Conservation (phyloP, 148 eudicot genomes). For the Fallopia convolvulus region DNA sequence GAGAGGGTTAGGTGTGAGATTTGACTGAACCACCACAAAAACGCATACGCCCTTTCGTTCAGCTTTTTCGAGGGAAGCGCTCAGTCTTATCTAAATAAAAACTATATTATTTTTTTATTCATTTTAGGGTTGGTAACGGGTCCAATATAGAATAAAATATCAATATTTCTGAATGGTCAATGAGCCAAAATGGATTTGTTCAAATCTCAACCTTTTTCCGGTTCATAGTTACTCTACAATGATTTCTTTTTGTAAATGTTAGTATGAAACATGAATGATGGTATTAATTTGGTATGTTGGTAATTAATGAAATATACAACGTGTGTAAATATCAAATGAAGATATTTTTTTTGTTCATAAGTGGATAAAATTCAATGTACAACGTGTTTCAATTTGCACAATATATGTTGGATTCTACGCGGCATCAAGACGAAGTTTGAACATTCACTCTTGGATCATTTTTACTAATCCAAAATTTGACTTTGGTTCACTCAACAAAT, state of each 20-base stretch:
- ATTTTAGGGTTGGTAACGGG: not conserved
- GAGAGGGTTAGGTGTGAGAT: slow-evolving; percentile 13
- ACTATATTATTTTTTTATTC: not conserved
- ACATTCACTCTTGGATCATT: not conserved
- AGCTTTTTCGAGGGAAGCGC: not conserved
- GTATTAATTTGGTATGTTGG: not conserved
- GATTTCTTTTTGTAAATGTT: too few species aligned
- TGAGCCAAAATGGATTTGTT: not conserved
- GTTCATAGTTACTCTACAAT: not conserved
- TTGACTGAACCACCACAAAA: slow-evolving; percentile 10
- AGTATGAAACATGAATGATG: not conserved
- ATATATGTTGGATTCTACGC: not conserved
- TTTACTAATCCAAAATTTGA: too few species aligned
- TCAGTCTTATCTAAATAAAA: not conserved
- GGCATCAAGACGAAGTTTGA: not conserved
- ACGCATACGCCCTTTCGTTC: not conserved
- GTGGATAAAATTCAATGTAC: not conserved
- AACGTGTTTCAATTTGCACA: too few species aligned
- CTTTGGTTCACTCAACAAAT: not conserved
- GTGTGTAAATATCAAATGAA: not conserved
- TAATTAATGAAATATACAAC: not conserved
- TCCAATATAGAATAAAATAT: not conserved
- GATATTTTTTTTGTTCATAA: not conserved
- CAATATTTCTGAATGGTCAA: not conserved
- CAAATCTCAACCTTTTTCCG: not conserved